Percentiles rank a stretch among this genome's conserved stretches.
Conservation (phyloP, 2,329 filamentous ascomycete species). For the Trichoderma polysporum region DNA sequence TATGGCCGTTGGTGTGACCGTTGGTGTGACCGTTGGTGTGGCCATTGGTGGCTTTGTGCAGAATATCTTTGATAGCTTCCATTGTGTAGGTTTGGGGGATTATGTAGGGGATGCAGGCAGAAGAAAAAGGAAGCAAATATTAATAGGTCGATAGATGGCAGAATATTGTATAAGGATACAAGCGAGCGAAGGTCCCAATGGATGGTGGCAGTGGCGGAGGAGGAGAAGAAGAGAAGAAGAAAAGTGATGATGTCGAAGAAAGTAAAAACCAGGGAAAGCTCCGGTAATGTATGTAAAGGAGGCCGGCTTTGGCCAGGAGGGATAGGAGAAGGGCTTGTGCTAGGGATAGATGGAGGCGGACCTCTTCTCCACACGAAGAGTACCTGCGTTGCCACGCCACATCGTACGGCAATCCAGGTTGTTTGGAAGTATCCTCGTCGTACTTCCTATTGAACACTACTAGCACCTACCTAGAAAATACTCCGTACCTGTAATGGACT, state of each 20-base stretch:
- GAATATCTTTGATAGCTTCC: constrained; percentile 45
- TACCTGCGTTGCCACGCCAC: neutral
- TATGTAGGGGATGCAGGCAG: neutral
- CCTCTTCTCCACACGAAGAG: neutral
- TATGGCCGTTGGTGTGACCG: too few species aligned
- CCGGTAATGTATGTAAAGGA: constrained; percentile 22
- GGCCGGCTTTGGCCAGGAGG: constrained; percentile 23
- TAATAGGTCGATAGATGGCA: neutral
- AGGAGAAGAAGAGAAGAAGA: constrained; percentile 19
- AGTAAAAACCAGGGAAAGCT: constrained; percentile 23
- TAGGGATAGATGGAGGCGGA: neutral
- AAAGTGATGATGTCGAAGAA: constrained; percentile 14
- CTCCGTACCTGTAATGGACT: neutral
- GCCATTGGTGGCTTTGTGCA: constrained; percentile 38
- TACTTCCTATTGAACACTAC: neutral
- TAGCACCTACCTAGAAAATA: too few species aligned
- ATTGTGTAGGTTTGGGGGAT: constrained; percentile 33
- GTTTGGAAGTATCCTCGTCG: neutral
- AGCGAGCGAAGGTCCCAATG: constrained; percentile 10
- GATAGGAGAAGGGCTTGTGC: constrained; percentile 24
- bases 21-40: neutral
- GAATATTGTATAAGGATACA: neutral
- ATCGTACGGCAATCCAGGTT: neutral
- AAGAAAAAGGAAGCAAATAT: neutral
- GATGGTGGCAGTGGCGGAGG: neutral